Evolutionary conservation across 768 basidiomycete genomes (phyloP).

Genomic region (Boletus sp.): DNA sequence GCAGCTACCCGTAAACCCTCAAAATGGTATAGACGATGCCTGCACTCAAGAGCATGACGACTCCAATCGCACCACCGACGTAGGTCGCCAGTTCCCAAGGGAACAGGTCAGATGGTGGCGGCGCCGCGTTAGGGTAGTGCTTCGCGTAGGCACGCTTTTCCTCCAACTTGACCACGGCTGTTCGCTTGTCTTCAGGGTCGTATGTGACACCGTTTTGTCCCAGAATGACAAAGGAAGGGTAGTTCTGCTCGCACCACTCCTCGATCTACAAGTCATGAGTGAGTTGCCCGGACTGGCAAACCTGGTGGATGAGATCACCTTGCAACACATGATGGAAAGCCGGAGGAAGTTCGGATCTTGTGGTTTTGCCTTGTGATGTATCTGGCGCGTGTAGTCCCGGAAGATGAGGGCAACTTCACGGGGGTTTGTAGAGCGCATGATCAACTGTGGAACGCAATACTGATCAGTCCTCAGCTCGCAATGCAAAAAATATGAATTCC

Average conservation of each 20-base stretch:
- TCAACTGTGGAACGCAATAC: constrained; percentile 51
- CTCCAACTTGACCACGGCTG: constrained; percentile 44
- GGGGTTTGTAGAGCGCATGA: constrained; percentile 89
- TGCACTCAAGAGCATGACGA: constrained; percentile 27
- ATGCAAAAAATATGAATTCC: constrained; percentile 22
- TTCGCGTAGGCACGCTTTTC: constrained; percentile 40
- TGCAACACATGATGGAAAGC: constrained; percentile 79
- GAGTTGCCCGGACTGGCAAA: constrained; percentile 3
- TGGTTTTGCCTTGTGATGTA: constrained; percentile 76
- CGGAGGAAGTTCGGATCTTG: constrained; percentile 85
- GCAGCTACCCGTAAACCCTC: constrained; percentile 20
- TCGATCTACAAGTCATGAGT: constrained; percentile 60
- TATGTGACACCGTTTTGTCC: constrained; percentile 30
- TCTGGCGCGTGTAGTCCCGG: constrained; percentile 73
- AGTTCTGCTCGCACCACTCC: constrained; percentile 90
- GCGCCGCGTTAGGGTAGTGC: constrained; percentile 8
- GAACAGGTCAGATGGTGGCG: constrained; percentile 5
- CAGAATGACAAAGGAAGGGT: constrained; percentile 77
- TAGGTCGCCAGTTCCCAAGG: constrained; percentile 34
- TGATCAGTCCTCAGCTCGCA: background rate
- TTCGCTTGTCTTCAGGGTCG: constrained; percentile 55
- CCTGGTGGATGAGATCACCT: constrained; percentile 42
- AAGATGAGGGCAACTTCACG: constrained; percentile 89
- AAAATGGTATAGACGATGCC: constrained; percentile 24
- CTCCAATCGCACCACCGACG: constrained; percentile 24